Evolutionary conservation across 139 green algal genomes (phyloP).

Genomic region (Chlamydomonas eustigma): DNA sequence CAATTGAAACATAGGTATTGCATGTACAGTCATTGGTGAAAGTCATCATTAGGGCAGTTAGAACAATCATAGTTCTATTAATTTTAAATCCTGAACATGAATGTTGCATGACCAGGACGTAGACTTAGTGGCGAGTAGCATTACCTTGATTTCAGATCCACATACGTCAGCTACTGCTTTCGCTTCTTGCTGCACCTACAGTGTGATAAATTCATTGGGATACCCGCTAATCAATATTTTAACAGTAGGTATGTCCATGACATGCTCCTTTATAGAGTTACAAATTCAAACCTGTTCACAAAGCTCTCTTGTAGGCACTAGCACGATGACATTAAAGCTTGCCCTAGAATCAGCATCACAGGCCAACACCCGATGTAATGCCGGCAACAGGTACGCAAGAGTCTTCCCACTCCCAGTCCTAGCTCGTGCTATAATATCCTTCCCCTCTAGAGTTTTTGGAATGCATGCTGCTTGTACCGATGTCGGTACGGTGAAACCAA

Average conservation of each 20-base stretch:
- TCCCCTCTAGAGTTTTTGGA: conserved; percentile 69
- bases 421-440: conserved; percentile 76
- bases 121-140: no score
- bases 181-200: conserved; percentile 40
- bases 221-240: no score
- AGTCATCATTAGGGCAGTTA: no score
- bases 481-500: conserved; percentile 55
- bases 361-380: conserved; percentile 66
- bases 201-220: no score
- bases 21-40: no score
- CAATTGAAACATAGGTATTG: no score
- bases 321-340: conserved; percentile 72
- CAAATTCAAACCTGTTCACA: conserved; percentile 82
- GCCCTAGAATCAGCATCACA: conserved; percentile 26
- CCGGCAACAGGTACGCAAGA: conserved; percentile 82
- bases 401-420: conserved; percentile 87
- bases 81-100: no score
- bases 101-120: no score
- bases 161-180: conserved; percentile 30
- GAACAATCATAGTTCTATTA: no score
- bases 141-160: conserved; percentile 31
- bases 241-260: no score
- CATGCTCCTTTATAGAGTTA: no score
- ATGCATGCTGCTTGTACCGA: conserved; percentile 68
- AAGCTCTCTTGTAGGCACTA: conserved; percentile 92